phyloP scores from a whole-genome alignment of 345 rosid species.

The Moricandia arvensis region DNA sequence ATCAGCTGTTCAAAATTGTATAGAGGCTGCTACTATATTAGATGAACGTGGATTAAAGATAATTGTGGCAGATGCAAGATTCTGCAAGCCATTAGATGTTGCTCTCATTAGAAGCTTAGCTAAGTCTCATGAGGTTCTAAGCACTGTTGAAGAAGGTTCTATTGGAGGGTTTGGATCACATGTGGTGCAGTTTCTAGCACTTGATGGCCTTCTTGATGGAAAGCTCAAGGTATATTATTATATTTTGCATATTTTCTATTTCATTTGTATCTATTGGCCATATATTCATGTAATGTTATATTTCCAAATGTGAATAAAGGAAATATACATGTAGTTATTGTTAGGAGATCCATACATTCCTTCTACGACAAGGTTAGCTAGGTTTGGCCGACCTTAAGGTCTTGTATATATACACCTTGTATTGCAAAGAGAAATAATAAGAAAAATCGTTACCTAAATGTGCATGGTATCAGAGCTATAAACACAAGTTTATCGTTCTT shows the following conservation, averaged over 20 bases:
- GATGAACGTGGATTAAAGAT: constrained; percentile 40
- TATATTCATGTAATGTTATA: no score
- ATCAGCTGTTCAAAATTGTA: constrained; percentile 68
- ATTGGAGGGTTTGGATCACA: constrained; percentile 91
- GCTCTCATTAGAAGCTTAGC: constrained; percentile 65
- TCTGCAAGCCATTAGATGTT: constrained; percentile 83
- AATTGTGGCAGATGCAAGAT: constrained; percentile 87
- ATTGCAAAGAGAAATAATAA: no score
- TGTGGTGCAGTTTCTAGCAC: constrained; percentile 69
- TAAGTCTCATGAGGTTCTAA: constrained; percentile 64
- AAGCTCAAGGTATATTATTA: constrained; percentile 46
- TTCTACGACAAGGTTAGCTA: no score
- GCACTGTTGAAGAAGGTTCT: constrained; percentile 85
- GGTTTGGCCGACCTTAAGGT: no score
- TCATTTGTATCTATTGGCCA: neutral
- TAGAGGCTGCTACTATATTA: constrained; percentile 57
- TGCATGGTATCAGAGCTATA: no score
- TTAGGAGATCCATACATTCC: neutral
- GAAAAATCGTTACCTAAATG: no score
- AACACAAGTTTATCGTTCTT: no score
- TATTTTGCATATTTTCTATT: neutral
- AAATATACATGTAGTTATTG: no score
- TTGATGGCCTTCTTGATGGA: constrained; percentile 74
- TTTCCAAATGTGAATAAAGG: no score
- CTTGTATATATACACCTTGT: no score